Evolutionary conservation across 1,139 yeast genomes (phyloP).

Genomic region (Ogataea hybrid): DNA sequence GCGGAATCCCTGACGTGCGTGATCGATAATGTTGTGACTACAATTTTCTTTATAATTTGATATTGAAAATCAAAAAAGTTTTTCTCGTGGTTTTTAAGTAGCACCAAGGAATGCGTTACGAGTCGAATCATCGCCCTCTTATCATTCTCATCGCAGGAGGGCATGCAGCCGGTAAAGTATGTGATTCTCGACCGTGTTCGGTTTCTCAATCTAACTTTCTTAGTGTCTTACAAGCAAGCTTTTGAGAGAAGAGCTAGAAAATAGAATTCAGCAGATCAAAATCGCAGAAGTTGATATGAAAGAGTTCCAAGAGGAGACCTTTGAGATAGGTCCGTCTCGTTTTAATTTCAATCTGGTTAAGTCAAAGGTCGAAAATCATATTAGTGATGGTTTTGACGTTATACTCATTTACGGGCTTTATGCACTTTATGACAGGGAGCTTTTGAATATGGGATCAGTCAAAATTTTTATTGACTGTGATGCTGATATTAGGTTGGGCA

Average conservation of each 20-base stretch:
- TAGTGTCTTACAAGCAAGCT: conserved; percentile 14
- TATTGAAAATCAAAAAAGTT: too few species aligned
- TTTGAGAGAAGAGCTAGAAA: conserved; percentile 23
- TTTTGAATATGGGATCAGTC: conserved; percentile 60
- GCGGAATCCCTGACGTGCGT: too few species aligned
- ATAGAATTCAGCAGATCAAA: conserved; percentile 29
- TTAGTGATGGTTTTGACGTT: conserved; percentile 34
- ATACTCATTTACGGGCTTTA: conserved; percentile 75
- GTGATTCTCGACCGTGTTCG: too few species aligned
- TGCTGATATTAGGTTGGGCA: conserved; percentile 75
- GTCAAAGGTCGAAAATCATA: conserved; percentile 16
- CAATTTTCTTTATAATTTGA: too few species aligned
- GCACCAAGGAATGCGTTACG: not conserved
- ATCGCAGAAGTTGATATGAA: conserved; percentile 39
- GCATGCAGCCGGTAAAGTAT: conserved; percentile 12
- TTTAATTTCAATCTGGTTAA: conserved; percentile 39
- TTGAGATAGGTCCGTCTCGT: conserved; percentile 28
- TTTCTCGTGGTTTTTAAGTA: too few species aligned
- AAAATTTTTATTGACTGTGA: conserved; percentile 84
- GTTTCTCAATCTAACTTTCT: too few species aligned
- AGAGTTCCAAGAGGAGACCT: conserved; percentile 22
- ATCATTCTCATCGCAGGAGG: conserved; percentile 32
- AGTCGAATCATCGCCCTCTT: conserved; percentile 10
- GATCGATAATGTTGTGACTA: too few species aligned
- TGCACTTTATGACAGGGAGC: conserved; percentile 63